phyloP scores from a whole-genome alignment of 1,284 basidiomycete species.

The Golubevia pallescens region DNA sequence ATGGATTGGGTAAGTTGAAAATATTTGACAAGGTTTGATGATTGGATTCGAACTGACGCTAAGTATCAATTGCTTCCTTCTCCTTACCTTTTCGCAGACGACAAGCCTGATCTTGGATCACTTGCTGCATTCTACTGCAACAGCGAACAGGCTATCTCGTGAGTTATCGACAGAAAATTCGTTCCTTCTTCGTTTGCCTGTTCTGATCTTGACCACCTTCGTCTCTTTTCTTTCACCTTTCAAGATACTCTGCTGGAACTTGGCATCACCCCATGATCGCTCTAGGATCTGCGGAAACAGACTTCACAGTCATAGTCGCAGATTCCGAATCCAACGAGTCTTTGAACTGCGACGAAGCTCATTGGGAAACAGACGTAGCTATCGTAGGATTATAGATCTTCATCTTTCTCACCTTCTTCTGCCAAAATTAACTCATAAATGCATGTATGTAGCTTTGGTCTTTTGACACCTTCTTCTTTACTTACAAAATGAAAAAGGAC shows the following conservation, averaged over 20 bases:
- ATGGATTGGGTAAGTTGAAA: conserved; percentile 28
- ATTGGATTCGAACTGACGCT: neutral
- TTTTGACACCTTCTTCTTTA: no score
- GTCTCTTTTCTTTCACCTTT: neutral
- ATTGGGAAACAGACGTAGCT: neutral
- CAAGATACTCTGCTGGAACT: conserved; percentile 38
- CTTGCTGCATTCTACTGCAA: conserved; percentile 36
- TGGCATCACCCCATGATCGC: conserved; percentile 58
- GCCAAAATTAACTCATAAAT: no score
- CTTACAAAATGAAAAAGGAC: no score
- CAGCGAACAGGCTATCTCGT: conserved; percentile 40
- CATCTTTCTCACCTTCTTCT: no score
- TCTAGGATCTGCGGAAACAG: conserved; percentile 28
- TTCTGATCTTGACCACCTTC: neutral
- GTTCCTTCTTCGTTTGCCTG: neutral
- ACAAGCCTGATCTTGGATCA: conserved; percentile 43
- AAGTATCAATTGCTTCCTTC: neutral
- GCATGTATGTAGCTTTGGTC: no score
- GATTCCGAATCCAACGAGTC: neutral
- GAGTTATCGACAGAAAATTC: neutral
- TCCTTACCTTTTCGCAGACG: conserved; percentile 21
- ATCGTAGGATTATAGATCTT: neutral
- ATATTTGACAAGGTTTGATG: neutral
- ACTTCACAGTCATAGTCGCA: conserved; percentile 52
- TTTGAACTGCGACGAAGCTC: neutral